Conservation (phyloP, 352 stramenopile genomes). For the Aphanomyces euteiches region DNA sequence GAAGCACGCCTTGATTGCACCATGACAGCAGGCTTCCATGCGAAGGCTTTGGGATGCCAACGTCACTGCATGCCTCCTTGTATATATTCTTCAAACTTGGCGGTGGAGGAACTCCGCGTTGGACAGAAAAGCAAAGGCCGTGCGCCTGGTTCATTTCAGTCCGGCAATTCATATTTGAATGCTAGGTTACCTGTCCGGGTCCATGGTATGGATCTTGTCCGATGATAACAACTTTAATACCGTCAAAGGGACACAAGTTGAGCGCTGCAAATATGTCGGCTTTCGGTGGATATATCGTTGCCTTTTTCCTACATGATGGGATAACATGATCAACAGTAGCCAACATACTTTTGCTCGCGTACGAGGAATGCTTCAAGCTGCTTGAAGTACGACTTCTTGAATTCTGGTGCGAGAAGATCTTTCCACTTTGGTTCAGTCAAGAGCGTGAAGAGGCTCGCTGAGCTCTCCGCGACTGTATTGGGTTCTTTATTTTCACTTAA, state of each 20-base stretch:
- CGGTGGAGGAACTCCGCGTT: constrained; percentile 81
- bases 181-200: constrained; percentile 44
- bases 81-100: constrained; percentile 98
- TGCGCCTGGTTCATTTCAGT: constrained; percentile 46
- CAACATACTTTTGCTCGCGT: constrained; percentile 28
- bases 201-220: constrained; percentile 91
- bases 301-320: constrained; percentile 38
- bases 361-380: constrained; percentile 31
- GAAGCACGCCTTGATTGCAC: constrained; percentile 94
- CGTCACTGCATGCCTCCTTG: constrained; percentile 90
- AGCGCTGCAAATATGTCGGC: constrained; percentile 87
- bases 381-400: constrained; percentile 33
- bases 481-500: background rate
- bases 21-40: constrained; percentile 92
- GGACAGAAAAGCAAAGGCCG: constrained; percentile 89
- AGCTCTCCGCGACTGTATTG: background rate
- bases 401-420: constrained; percentile 28
- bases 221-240: constrained; percentile 91
- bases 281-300: constrained; percentile 83
- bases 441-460: background rate
- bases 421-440: constrained; percentile 28
- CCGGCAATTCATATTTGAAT: background rate
- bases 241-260: constrained; percentile 81
- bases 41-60: constrained; percentile 60
- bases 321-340: background rate